Percentiles rank a stretch among this genome's conserved stretches.
These are phyloP conservation scores for Crotalaria pallida DNA, from an alignment of 306 rosid genomes.

Conservation along the genomic window DNA sequence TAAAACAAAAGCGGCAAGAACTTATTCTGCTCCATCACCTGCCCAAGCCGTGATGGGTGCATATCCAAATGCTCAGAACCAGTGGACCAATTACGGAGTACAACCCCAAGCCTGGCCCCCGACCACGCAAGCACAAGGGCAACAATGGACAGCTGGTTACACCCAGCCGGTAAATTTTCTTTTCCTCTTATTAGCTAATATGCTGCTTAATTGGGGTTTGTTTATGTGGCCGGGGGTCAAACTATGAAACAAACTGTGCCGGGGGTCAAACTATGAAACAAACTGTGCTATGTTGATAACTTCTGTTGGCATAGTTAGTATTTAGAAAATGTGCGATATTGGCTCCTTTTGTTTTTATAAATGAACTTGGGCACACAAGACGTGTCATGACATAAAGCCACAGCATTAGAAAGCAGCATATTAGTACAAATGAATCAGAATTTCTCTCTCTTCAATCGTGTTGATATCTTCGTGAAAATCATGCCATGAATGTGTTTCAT, in stretches of 20 bases:
- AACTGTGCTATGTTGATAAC: not conserved
- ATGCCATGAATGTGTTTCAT: not conserved
- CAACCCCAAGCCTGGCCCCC: slow-evolving; percentile 99
- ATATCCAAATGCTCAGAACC: slow-evolving; percentile 79
- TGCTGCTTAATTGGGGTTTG: not conserved
- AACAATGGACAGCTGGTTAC: slow-evolving; percentile 94
- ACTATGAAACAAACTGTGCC: no score
- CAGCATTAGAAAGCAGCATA: not conserved
- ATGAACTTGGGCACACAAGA: not conserved
- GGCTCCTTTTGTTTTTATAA: not conserved
- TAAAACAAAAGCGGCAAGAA: slow-evolving; percentile 65
- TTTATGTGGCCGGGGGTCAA: not conserved
- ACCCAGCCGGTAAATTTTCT: slow-evolving; percentile 59
- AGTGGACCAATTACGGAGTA: slow-evolving; percentile 76
- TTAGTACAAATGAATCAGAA: not conserved
- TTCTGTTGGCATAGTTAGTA: not conserved
- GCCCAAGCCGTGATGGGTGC: slow-evolving; percentile 76
- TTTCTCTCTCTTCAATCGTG: not conserved
- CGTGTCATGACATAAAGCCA: not conserved
- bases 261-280: no score
- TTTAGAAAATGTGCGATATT: not conserved
- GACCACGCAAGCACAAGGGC: slow-evolving; percentile 80
- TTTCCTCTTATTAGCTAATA: not conserved
- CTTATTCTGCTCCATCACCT: slow-evolving; percentile 71
- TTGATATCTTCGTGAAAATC: not conserved